Evolutionary conservation across 441 rosid species (phyloP).

Genomic region (Croton setiger): DNA sequence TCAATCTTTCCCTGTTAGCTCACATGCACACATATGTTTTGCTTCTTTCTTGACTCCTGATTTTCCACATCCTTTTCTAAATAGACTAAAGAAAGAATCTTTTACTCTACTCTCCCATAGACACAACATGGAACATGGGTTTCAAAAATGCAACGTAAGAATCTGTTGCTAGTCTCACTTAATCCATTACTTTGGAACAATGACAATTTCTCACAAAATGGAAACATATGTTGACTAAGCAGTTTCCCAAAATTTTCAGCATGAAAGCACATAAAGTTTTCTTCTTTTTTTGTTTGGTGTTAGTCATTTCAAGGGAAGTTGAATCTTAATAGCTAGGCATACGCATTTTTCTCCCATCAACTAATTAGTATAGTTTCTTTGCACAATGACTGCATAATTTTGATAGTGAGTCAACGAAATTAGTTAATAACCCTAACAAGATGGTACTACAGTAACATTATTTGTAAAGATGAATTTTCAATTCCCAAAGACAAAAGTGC

Average conservation of each 20-base stretch:
- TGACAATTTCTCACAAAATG: too few relatives aligned
- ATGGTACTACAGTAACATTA: too few relatives aligned
- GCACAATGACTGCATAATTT: too few relatives aligned
- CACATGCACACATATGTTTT: conserved; percentile 17
- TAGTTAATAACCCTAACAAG: neutral
- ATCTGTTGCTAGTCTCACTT: too few relatives aligned
- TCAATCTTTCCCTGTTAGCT: conserved; percentile 5
- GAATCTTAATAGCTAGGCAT: neutral
- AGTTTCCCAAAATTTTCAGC: neutral
- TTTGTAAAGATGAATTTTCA: neutral
- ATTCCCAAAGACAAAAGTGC: neutral
- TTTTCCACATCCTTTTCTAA: neutral
- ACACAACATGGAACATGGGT: neutral
- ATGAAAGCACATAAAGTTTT: neutral
- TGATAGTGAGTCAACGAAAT: neutral
- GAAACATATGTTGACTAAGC: too few relatives aligned
- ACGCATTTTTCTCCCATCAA: neutral
- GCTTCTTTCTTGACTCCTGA: conserved; percentile 1
- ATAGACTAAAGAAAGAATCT: neutral
- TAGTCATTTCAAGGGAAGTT: neutral
- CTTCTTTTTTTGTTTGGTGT: too few relatives aligned
- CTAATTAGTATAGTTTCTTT: too few relatives aligned
- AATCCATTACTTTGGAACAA: too few relatives aligned
- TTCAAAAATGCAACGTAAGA: too few relatives aligned
- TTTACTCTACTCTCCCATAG: neutral